Conservation (phyloP, 192 early-diverging fungal species). For the Geranomyces michiganensis region DNA sequence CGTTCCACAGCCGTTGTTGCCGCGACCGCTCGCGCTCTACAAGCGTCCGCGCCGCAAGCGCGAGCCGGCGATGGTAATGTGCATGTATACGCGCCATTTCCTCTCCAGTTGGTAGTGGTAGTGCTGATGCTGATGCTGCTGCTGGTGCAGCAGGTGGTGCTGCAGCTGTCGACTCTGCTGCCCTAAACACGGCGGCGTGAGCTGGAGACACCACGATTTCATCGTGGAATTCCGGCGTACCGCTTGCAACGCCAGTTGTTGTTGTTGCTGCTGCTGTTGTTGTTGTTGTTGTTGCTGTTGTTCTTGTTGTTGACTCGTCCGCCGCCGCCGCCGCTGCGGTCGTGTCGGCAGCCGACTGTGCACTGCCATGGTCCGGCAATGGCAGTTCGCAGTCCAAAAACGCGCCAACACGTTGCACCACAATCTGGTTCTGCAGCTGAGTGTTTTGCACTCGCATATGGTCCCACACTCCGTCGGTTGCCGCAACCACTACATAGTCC, state of each 20-base stretch:
- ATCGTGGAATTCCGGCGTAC: background rate
- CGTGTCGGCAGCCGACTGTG: no score
- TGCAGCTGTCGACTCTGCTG: background rate
- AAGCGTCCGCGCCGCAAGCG: constrained; percentile 15
- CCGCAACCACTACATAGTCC: constrained; percentile 52
- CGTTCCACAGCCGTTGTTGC: background rate
- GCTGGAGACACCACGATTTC: background rate
- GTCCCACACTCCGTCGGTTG: constrained; percentile 68
- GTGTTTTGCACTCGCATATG: constrained; percentile 46
- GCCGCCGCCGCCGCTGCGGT: no score
- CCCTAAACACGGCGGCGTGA: background rate
- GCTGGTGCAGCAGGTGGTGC: background rate
- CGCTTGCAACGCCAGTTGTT: no score
- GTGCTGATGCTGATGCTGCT: background rate
- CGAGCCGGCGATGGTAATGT: constrained; percentile 11
- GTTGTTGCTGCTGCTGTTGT: no score
- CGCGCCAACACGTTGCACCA: constrained; percentile 7
- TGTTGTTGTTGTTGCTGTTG: no score
- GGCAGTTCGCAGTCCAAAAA: constrained; percentile 3
- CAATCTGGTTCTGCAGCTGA: constrained; percentile 15
- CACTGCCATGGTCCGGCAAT: background rate
- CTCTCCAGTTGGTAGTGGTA: background rate
- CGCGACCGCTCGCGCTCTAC: constrained; percentile 23
- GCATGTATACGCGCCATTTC: background rate
- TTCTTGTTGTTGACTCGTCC: no score